Evolutionary conservation across 495 filamentous ascomycete genomes (phyloP).

Genomic region (Neurospora sp.): DNA sequence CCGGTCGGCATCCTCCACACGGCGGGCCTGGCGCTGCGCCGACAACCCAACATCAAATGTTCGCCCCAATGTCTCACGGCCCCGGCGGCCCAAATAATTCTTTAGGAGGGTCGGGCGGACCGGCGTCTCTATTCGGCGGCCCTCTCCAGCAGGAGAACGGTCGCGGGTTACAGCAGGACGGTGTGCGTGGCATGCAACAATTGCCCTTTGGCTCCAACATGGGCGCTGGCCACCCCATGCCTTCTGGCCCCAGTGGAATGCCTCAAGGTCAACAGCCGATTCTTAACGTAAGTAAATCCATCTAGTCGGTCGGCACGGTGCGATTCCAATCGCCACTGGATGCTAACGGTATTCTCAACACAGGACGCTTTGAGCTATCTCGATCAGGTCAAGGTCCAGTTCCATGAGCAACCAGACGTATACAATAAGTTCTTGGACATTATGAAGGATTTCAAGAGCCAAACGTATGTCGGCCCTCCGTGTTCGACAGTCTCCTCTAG

Average conservation of each 20-base stretch:
- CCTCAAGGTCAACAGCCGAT: constrained; percentile 92
- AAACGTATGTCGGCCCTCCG: constrained; percentile 57
- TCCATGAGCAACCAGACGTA: constrained; percentile 92
- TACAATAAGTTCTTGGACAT: constrained; percentile 98
- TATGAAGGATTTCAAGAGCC: constrained; percentile 99
- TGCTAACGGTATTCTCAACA: neutral
- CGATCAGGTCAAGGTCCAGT: constrained; percentile 97
- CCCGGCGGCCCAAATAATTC: constrained; percentile 27
- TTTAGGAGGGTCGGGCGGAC: constrained; percentile 22
- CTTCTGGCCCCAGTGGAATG: constrained; percentile 33
- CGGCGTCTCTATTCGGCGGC: constrained; percentile 36
- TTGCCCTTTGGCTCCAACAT: constrained; percentile 32
- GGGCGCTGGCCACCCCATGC: constrained; percentile 18
- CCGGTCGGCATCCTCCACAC: constrained; percentile 48
- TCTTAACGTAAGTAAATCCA: constrained; percentile 58
- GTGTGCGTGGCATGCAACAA: constrained; percentile 31
- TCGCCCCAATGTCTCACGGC: constrained; percentile 44
- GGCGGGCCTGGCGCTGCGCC: constrained; percentile 54
- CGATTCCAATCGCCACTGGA: neutral
- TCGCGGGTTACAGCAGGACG: constrained; percentile 31
- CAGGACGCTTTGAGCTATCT: constrained; percentile 96
- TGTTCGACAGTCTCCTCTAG: neutral
- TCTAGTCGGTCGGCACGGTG: neutral
- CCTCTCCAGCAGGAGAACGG: constrained; percentile 39
- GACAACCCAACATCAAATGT: constrained; percentile 47